A percentile compares a stretch with the other conserved stretches of the same genome.
Evolutionary conservation across 2,329 filamentous ascomycete species (phyloP).

Genomic region (Apiospora pterosperma): DNA sequence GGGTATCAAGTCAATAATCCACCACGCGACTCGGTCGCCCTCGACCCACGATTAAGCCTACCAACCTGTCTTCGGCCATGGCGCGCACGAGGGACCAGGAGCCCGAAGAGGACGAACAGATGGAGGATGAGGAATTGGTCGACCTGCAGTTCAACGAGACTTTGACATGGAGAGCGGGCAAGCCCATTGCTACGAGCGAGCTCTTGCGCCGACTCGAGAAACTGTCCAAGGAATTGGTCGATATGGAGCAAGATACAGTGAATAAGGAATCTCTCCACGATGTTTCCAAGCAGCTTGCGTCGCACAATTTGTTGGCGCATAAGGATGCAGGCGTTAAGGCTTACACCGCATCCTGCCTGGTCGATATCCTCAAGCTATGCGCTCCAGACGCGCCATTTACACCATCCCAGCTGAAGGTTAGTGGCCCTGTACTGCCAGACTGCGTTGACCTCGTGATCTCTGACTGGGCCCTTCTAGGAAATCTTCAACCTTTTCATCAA

Average conservation of each 20-base stretch:
- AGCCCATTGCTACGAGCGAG: conserved; percentile 79
- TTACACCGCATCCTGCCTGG: conserved; percentile 82
- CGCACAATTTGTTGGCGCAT: conserved; percentile 78
- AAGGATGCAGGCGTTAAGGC: conserved; percentile 93
- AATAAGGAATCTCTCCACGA: conserved; percentile 79
- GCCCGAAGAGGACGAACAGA: conserved; percentile 29
- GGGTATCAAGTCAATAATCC: background rate
- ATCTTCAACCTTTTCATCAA: conserved; percentile 89
- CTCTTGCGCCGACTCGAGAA: conserved; percentile 77
- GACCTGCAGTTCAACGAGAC: conserved; percentile 77
- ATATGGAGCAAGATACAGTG: conserved; percentile 82
- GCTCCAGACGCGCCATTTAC: conserved; percentile 95
- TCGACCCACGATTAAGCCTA: background rate
- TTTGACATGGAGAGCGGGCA: conserved; percentile 88
- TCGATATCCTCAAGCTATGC: conserved; percentile 89
- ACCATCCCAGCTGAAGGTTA: conserved; percentile 81
- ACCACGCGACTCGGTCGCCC: background rate
- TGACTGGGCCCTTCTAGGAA: conserved; percentile 55
- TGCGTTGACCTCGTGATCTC: conserved; percentile 5
- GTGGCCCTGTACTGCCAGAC: conserved; percentile 16
- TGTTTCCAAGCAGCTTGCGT: conserved; percentile 81
- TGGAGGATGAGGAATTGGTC: conserved; percentile 35
- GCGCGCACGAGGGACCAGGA: conserved; percentile 5
- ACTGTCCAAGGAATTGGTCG: conserved; percentile 77
- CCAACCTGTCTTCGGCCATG: background rate